Base-by-base conservation (phyloP, 768 basidiomycete species). In the Sarcodon aspratus region DNA sequence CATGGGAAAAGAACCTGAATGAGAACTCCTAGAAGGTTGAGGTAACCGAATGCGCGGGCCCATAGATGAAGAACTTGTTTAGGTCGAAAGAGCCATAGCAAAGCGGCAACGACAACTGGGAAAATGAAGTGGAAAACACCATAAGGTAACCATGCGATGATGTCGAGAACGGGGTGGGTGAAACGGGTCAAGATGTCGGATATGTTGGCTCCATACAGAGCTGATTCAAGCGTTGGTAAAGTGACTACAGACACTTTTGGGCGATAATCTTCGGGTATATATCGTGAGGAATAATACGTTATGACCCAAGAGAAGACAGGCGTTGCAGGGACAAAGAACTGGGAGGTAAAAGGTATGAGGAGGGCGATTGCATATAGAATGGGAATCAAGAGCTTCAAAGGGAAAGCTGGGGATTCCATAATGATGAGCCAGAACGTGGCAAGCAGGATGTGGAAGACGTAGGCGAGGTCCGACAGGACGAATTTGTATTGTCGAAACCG, bases 121-220 rank as follows among this genome's bases (percentile, higher is more conserved):
- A 86, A 63, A 40, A 72, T 72, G 65, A 95, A 99, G 65, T 99
- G 96, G 13, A 81, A 71, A 44, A 98, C 77, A n/a, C 96, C 96
- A 58, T 99, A 99, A 0, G 96, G 94, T 1, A 98, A 61, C 96
- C 95, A 98, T 0, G 95, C 94, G 38, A 96, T 59, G 58, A 98
- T 77, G 63, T 98, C 95, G 52, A 99, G 80, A 38, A 90, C 55
- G 12, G 93, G 88, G 60, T 95, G 90, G 9, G 95, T 98, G 66
- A 81, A 94, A 13, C 92, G 78, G 18, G 95, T 97, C 51, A 98
- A 82, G 62, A 97, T 84, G 66, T 98, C 94, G 34, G 91, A 95
- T 50, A 98, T 92, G 66, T 98, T 98, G 48, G 94, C 95, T 1
- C 96, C 96, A 63, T 96, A 98, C 4, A 98, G 74, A 31, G 96